Conservation (phyloP, 164 flowering plant species). For the Hamamelis virginiana region DNA sequence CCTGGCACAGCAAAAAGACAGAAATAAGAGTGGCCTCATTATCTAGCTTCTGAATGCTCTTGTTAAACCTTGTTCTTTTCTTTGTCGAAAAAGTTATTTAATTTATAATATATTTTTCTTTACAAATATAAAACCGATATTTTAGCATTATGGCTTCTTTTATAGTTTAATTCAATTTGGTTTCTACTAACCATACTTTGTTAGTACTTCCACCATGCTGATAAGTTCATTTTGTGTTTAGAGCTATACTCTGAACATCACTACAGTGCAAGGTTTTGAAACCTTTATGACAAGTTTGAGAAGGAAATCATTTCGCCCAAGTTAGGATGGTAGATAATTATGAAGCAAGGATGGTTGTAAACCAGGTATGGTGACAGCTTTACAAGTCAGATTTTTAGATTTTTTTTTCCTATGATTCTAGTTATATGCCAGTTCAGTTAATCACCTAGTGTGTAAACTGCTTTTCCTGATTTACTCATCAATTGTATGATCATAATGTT, state of each 20-base stretch:
- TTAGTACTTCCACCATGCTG: background rate
- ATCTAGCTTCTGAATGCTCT: background rate
- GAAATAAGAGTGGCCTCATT: too few species aligned
- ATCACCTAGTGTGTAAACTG: too few species aligned
- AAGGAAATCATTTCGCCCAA: conserved; percentile 50
- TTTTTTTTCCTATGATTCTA: background rate
- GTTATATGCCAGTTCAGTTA: too few species aligned
- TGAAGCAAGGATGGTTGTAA: conserved; percentile 99
- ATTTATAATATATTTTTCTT: too few species aligned
- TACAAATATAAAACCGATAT: too few species aligned
- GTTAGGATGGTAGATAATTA: conserved; percentile 96
- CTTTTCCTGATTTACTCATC: background rate
- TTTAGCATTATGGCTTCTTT: background rate
- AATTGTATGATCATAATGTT: background rate
- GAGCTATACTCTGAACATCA: conserved; percentile 95
- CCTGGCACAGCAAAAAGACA: background rate
- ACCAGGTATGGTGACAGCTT: conserved; percentile 61
- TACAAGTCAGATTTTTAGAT: background rate
- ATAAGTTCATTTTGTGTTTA: conserved; percentile 26
- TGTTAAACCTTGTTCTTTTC: background rate
- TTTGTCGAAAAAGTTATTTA: too few species aligned
- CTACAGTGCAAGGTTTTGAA: conserved; percentile 94
- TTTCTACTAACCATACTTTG: background rate
- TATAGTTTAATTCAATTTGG: conserved; percentile 5
- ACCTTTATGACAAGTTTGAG: conserved; percentile 82